Base-by-base conservation (phyloP, 805 yeast species). In the Sugiyamaella americana region DNA sequence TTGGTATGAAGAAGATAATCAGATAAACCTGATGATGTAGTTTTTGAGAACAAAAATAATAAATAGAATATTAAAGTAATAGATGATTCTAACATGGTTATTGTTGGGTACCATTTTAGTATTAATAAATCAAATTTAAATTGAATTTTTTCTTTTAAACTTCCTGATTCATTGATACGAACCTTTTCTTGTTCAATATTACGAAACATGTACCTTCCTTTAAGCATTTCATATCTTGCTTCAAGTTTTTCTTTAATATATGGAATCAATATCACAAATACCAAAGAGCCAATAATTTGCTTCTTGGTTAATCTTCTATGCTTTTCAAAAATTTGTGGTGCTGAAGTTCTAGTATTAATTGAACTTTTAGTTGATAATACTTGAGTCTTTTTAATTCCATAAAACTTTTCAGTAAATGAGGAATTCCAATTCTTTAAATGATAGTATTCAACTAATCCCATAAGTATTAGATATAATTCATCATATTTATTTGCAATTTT, bases 401-500 rank as follows among this genome's bases (percentile, higher is more conserved):
- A 91, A 60, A 91, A 91, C 59, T 85, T 84, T 62, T 91, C 97
- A 0, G 95, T 87, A 58, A 91, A 87, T 2, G 93, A 78, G 0
- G 94, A 78, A 57, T 86, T 89, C 87, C 93, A 85, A 41, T 71
- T 70, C 43, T 69, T 74, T 41, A 91, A 63, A 55, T 82, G 85
- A 51, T 75, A 73, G 70, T 79, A 79, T 62, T 93, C 97, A 1
- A 91, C 67, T 2, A 74, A 48, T 0, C 84, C 79, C 57, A 89
- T 68, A 2, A 82, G 50, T 1, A 76, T 49, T 2, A 82, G 61
- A 55, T 82, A 82, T 32, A 87, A 58, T 67, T 87, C 96, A 61
- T 91, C 96, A 59, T 84, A 88, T 38, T 71, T 68, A 56, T 84
- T 79, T 22, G 87, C 77, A 2, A 84, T 52, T 47, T 72, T 63